phyloP scores from a whole-genome alignment of 2,329 filamentous ascomycete species.

The Calonectria naviculata region DNA sequence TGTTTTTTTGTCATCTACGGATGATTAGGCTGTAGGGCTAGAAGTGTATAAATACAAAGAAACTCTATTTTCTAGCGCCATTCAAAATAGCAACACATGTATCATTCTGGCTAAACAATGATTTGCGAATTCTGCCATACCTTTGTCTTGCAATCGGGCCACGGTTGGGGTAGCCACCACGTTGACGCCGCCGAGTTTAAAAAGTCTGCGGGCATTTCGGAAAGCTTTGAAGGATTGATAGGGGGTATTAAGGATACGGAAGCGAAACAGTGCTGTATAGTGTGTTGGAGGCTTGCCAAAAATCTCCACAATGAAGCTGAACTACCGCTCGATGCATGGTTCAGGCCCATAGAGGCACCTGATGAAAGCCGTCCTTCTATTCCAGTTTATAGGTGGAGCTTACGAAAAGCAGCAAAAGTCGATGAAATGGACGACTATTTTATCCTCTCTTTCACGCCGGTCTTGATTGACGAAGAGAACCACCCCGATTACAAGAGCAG shows the following conservation, averaged over 20 bases:
- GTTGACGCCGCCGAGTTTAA: not conserved
- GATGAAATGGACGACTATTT: not conserved
- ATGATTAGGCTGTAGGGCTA: too few relatives aligned
- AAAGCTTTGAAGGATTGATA: too few relatives aligned
- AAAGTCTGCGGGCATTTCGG: not conserved
- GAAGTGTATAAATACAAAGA: too few relatives aligned
- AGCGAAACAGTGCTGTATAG: not conserved
- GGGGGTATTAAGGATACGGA: fast-evolving
- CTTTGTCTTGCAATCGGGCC: not conserved
- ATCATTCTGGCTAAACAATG: not conserved
- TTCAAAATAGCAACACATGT: too few relatives aligned
- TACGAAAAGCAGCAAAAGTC: not conserved
- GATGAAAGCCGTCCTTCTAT: not conserved
- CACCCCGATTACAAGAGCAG: not conserved
- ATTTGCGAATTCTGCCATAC: not conserved
- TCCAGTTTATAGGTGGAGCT: not conserved
- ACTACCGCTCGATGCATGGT: not conserved
- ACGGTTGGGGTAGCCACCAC: not conserved
- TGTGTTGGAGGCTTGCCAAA: not conserved
- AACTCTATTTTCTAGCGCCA: too few relatives aligned
- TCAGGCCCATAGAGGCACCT: not conserved
- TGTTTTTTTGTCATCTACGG: too few relatives aligned
- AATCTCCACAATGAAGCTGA: not conserved
- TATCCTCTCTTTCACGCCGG: not conserved
- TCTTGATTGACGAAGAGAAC: not conserved